Conservation (phyloP, 768 basidiomycete genomes). For the Macrocybe gigantea region DNA sequence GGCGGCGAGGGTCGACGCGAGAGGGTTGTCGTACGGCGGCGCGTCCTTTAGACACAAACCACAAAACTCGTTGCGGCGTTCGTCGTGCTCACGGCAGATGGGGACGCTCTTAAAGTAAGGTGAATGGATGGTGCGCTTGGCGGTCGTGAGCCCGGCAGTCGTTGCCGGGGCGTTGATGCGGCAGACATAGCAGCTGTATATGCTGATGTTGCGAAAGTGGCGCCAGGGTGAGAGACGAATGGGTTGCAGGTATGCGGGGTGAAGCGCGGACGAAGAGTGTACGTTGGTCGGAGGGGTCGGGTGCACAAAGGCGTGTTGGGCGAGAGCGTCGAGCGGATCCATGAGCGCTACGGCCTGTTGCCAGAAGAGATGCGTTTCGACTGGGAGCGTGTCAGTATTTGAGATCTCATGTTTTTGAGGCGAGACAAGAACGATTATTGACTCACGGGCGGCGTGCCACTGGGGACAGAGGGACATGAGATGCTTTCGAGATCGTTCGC, state of each 20-base stretch:
- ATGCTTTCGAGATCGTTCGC: conserved; percentile 49
- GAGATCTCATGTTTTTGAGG: neutral
- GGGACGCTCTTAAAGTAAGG: conserved; percentile 39
- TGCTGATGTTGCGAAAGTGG: conserved; percentile 57
- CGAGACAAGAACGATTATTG: neutral
- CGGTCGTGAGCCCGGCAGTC: conserved; percentile 42
- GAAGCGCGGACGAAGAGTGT: conserved; percentile 26
- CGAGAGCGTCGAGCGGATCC: conserved; percentile 56
- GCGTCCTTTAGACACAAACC: conserved; percentile 66
- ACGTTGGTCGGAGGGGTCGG: conserved; percentile 26
- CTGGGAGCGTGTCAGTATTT: conserved; percentile 27
- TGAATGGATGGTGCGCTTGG: conserved; percentile 39
- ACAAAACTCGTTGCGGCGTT: conserved; percentile 47
- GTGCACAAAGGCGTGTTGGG: conserved; percentile 40
- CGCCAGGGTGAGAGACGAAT: conserved; percentile 44
- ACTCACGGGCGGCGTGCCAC: conserved; percentile 59
- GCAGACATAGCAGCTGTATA: conserved; percentile 57
- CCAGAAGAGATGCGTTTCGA: conserved; percentile 71
- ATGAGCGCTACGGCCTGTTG: conserved; percentile 53
- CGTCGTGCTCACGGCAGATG: conserved; percentile 62
- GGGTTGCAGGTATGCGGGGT: conserved; percentile 12
- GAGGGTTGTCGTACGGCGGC: conserved; percentile 31
- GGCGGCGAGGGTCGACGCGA: conserved; percentile 34
- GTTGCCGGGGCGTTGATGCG: conserved; percentile 57
- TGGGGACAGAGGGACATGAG: conserved; percentile 58